Percentiles rank a stretch among this genome's conserved stretches.
Evolutionary conservation across 169 alveolate genomes (phyloP).

Genomic region (Babesia gibsoni): DNA sequence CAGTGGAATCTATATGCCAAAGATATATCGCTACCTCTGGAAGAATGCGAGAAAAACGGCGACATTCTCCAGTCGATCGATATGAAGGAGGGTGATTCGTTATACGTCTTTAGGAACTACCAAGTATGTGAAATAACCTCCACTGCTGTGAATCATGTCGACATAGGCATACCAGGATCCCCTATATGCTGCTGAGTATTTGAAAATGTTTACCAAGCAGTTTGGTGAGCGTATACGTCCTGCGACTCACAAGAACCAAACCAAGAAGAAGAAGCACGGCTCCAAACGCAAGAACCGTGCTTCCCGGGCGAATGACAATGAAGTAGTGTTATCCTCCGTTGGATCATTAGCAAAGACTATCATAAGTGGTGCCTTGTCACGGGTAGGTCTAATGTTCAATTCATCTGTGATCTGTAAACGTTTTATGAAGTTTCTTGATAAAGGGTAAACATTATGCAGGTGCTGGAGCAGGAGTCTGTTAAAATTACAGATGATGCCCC

Average conservation of each 20-base stretch:
- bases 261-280: conserved; percentile 4
- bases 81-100: conserved; percentile 17
- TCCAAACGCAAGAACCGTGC: too few species aligned
- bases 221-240: conserved; percentile 34
- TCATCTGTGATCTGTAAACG: too few species aligned
- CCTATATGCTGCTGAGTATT: conserved; percentile 30
- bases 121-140: too few species aligned
- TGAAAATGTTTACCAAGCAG: conserved; percentile 16
- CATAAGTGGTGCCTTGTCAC: background rate
- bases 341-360: conserved; percentile 5
- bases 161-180: conserved; percentile 17
- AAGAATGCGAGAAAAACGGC: conserved; percentile 5
- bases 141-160: background rate
- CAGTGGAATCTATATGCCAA: conserved; percentile 32
- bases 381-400: background rate
- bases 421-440: too few species aligned
- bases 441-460: too few species aligned
- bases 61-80: background rate
- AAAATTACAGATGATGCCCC: too few species aligned
- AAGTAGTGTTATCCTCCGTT: background rate
- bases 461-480: too few species aligned
- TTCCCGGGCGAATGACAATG: too few species aligned
- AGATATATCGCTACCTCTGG: conserved; percentile 17
- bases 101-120: conserved; percentile 29
- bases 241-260: background rate